Evolutionary conservation across 2,329 filamentous ascomycete species (phyloP), one percentile per base, ranked within the genome.

Genomic region (Paraconiothyrium sp.): DNA sequence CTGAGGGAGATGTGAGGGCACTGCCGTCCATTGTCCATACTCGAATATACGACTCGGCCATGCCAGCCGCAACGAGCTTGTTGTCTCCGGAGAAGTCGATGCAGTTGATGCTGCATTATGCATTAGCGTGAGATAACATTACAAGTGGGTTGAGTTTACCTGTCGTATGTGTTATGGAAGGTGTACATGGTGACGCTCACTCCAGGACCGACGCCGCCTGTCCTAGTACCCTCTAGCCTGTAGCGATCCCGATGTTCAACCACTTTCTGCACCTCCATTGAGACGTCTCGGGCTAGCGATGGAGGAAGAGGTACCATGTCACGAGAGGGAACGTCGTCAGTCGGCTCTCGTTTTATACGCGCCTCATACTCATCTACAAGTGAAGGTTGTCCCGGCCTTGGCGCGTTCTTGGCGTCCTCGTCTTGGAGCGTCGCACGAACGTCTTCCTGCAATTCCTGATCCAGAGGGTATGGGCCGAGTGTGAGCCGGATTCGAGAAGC

Each of bases 111-210:
- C 92, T 94, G 63, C 47, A 11, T 57, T 37, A 54, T 3, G 27
- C 8, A 22, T 52, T 48, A 37, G 63, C 78, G 62, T 78, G 70
- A 51, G 50, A 47, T 55, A 51, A 8, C 16, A 39, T 16, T 39
- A 13, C 8, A 46, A 43, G 32, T 27, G 8, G 30, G 16, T 44
- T 49, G 27, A n/a, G 64, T 88, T 83, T 81, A 94, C 92, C 89
- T 91, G 78, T 97, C 93, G 65, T 93, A 90, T 0, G 92, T 97
- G 78, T 99, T 99, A 83, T 99, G 95, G 74, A 98, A 97, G 0
- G 95, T 99, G 77, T 96, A 97, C 92, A 98, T 98, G 83, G 92
- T 95, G 27, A 96, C 90, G 72, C 93, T 97, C 62, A 97, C 85
- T 30, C 90, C 89, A 58, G 93, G 88, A 14, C 94, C 93, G 54